Evolutionary conservation across 73 alveolate species (phyloP), one percentile per base, ranked within the genome.

Genomic region (Blepharisma japonicum): DNA sequence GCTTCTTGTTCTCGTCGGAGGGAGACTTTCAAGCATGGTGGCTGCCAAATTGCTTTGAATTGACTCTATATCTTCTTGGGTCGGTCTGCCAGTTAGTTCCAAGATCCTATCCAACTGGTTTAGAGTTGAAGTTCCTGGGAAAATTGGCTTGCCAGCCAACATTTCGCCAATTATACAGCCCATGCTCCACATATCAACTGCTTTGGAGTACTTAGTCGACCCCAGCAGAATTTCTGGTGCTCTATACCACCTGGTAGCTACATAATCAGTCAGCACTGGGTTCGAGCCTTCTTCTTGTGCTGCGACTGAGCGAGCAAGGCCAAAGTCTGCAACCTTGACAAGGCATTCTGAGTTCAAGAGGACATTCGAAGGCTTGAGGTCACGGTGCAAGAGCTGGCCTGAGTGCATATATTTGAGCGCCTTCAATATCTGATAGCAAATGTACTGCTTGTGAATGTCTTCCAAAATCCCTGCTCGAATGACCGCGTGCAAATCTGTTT

Each of bases 401-500:
- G 92, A 81, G 81, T 96, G 99, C 90, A 96, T 95, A 86, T 86
- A 96, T 85, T 96, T 95, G 55, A 96, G 82, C 7, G 98, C 91
- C 82, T 96, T 96, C 77, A 96, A 80, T 25, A 96, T 91, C 78
- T 96, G 94, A 89, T 96, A 96, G 86, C 94, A 85, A 55, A 96
- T 92, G 83, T 92, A 96, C 77, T 86, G 92, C 20, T 91, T 94
- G 87, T 70, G 80, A 70, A 70, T 47, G n/a, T 70, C 86, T 74
- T 92, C 99, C 56, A 96, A 82, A 54, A 96, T 96, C 77, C 89
- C 88, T 18, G 99, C 99, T 55, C 99, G 87, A 79, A 96, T 96
- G 53, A 96, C 99, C 32, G 98, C 98, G 86, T 96, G 99, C 71
- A 96, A 89, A 79, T 96, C 99, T 6, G 99, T 94, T 72, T 96